Percentiles rank a stretch among this genome's conserved stretches.
Conservation (phyloP, 1,139 yeast genomes). For the Saccharomyces hybrid region DNA sequence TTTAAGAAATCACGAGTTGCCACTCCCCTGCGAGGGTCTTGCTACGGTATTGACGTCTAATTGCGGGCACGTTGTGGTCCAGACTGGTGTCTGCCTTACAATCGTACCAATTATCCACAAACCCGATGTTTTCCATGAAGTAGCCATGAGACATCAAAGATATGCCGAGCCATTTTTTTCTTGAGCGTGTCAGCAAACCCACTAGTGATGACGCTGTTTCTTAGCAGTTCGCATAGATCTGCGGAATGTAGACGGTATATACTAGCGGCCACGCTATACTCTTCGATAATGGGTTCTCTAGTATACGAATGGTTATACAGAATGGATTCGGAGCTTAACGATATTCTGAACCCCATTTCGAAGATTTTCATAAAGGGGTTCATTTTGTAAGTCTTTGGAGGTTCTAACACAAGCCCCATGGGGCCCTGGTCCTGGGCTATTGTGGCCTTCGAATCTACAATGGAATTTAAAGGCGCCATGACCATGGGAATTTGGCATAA, state of each 20-base stretch:
- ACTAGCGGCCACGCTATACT: slow-evolving; percentile 60
- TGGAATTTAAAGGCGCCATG: slow-evolving; percentile 19
- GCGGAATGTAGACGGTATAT: slow-evolving; percentile 54
- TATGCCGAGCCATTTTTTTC: slow-evolving; percentile 10
- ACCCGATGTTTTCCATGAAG: slow-evolving; percentile 2
- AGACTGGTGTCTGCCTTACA: background rate
- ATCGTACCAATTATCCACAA: slow-evolving; percentile 5
- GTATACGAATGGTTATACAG: slow-evolving; percentile 39
- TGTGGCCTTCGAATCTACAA: slow-evolving; percentile 3
- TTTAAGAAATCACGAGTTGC: background rate
- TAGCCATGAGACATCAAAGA: background rate
- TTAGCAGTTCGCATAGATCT: slow-evolving; percentile 51
- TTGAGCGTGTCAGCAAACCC: slow-evolving; percentile 11
- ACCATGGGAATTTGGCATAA: slow-evolving; percentile 17
- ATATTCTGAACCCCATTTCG: slow-evolving; percentile 52
- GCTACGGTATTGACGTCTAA: slow-evolving; percentile 5
- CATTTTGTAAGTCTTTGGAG: slow-evolving; percentile 20
- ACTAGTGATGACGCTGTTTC: slow-evolving; percentile 18
- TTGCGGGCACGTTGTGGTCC: slow-evolving; percentile 5
- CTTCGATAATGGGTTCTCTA: slow-evolving; percentile 58
- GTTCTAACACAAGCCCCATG: slow-evolving; percentile 2
- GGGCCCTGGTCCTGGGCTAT: background rate
- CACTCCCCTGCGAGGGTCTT: slow-evolving; percentile 4
- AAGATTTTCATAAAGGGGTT: slow-evolving; percentile 50
- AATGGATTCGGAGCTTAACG: slow-evolving; percentile 55